Evolutionary conservation across 179 eudicot genomes (phyloP).

Genomic region (Spinacia oleracea): DNA sequence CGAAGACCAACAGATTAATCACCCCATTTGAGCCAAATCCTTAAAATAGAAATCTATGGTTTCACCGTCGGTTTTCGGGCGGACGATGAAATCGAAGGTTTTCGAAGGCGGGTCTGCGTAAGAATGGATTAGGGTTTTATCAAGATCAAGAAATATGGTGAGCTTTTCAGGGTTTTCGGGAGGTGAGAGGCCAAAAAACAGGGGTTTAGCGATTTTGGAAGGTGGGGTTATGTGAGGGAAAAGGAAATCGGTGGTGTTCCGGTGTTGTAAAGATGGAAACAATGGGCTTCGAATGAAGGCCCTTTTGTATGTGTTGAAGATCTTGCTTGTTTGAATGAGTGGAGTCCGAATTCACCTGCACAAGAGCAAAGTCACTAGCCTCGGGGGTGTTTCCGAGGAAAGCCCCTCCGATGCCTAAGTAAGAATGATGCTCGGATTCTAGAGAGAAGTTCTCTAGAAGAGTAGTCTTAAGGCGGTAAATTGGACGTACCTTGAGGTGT

Average conservation of each 20-base stretch:
- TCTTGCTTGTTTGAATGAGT: too few species aligned
- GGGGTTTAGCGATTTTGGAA: constrained; percentile 24
- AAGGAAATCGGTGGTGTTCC: background rate
- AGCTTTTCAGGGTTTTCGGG: constrained; percentile 22
- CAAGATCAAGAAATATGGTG: constrained; percentile 73
- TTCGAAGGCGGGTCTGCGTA: constrained; percentile 43
- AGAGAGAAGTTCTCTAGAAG: too few species aligned
- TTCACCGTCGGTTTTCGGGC: constrained; percentile 67
- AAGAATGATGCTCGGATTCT: too few species aligned
- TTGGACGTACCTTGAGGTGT: too few species aligned
- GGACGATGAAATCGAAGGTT: constrained; percentile 60
- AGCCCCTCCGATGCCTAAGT: too few species aligned
- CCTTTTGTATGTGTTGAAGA: too few species aligned
- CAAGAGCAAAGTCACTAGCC: too few species aligned
- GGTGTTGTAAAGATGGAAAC: too few species aligned
- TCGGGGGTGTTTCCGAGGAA: too few species aligned
- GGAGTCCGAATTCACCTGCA: too few species aligned
- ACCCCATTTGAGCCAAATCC: constrained; percentile 80
- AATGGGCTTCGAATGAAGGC: too few species aligned
- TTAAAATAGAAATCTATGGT: constrained; percentile 52
- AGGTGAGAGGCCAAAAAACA: constrained; percentile 52
- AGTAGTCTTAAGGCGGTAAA: too few species aligned
- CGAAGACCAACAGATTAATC: constrained; percentile 60
- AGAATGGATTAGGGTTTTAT: constrained; percentile 83
- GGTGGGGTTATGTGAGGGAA: background rate